Base-by-base conservation (phyloP, 352 stramenopile genomes). In the Phytophthora quininea region DNA sequence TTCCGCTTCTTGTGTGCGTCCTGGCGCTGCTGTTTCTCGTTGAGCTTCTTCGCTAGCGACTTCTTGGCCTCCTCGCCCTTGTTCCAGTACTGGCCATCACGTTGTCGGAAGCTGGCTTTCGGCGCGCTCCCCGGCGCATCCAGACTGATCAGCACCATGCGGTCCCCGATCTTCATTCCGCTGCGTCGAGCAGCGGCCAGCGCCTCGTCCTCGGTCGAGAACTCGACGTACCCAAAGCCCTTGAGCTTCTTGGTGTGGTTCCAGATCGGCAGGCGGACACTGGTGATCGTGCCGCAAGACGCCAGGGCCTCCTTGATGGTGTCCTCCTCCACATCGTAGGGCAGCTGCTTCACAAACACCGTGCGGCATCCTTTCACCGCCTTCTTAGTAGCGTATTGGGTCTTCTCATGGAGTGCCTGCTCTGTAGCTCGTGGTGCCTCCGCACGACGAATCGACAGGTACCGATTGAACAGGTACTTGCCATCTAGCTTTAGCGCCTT, bases 151-250 rank as follows among this genome's bases (percentile, higher is more conserved):
- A 97, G 83, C 27, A 98, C 88, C 64, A 96, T 94, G 38, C 96
- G 85, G 42, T 92, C 88, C 40, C 83, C 78, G 43, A 98, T 90
- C 64, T 88, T 90, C 85, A 94, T 95, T 54, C 89, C 89, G 63
- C 84, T 93, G 59, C 86, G 79, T 65, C 86, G 88, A 42, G 86
- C 74, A 47, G 88, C 88, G 47, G 77, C 70, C 27, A 90, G 62
- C 5, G 89, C 88, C 50, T 88, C 78, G n/a, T 90, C 79, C 60
- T 95, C 88, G 15, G 58, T 90, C n/a, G 79, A 77, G 57, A 96
- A 96, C 74, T 95, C 88, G 24, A 96, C 88, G 64, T 99, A 99
- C 38, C 89, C 93, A 83, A 99, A 98, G 51, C 97, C 97, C 80
- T 99, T 99, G 14, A 94, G 83, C 63, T 98, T 94, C 65, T 97